phyloP scores from a whole-genome alignment of 257 asterid species.

The Fraxinus americana region DNA sequence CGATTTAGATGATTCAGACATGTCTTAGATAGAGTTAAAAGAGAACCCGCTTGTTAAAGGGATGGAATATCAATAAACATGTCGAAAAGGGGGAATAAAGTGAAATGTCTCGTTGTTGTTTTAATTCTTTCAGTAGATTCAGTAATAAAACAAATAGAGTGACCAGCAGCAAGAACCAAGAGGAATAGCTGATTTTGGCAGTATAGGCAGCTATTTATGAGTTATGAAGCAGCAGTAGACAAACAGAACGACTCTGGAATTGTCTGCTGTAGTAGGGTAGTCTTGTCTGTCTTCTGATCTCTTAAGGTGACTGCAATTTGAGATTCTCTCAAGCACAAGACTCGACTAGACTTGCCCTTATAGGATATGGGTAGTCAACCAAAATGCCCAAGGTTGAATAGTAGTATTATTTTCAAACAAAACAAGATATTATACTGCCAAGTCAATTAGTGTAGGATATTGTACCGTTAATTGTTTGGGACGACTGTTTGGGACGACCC shows the following conservation, averaged over 20 bases:
- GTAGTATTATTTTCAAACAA: not conserved
- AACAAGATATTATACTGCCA: not conserved
- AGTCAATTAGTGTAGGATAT: not conserved
- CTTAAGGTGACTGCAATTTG: not conserved
- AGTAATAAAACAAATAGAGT: too few species aligned
- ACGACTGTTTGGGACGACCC: too few species aligned
- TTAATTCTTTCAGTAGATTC: too few species aligned
- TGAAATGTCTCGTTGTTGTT: too few species aligned
- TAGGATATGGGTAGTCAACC: not conserved
- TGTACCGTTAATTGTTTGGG: not conserved
- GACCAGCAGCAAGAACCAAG: too few species aligned
- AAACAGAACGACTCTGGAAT: slow-evolving; percentile 5
- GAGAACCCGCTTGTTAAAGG: not conserved
- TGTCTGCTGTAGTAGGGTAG: not conserved
- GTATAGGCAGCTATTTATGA: not conserved
- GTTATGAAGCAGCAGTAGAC: not conserved
- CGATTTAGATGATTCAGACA: not conserved
- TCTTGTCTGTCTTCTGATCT: not conserved
- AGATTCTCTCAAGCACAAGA: not conserved
- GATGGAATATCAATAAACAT: not conserved
- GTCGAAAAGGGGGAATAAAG: not conserved
- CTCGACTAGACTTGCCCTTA: not conserved
- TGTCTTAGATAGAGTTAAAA: too few species aligned
- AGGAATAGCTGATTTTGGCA: too few species aligned
- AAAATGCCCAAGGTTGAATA: not conserved